Evolutionary conservation across 495 filamentous ascomycete genomes (phyloP).

Genomic region (Poronia punctata): DNA sequence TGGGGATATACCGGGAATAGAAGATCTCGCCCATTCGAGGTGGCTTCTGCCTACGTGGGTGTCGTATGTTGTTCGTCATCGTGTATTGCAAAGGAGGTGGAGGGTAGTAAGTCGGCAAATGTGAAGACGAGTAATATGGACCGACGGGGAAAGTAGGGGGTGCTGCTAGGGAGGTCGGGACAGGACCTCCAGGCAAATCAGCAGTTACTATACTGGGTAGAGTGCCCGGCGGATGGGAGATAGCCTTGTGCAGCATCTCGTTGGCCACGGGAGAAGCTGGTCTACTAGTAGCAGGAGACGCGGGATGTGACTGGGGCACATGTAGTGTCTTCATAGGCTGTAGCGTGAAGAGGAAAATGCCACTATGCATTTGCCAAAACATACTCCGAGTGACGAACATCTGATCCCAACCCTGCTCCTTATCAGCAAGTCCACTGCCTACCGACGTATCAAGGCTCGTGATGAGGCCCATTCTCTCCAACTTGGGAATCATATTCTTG

Average conservation of each 20-base stretch:
- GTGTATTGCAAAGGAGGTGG: constrained; percentile 75
- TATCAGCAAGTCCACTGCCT: constrained; percentile 56
- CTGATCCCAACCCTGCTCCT: constrained; percentile 59
- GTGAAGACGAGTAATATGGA: constrained; percentile 68
- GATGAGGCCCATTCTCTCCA: constrained; percentile 88
- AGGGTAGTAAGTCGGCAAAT: constrained; percentile 86
- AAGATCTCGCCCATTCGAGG: constrained; percentile 82
- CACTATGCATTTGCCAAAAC: constrained; percentile 90
- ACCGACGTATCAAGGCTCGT: constrained; percentile 68
- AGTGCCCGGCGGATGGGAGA: background rate
- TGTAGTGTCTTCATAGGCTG: constrained; percentile 41
- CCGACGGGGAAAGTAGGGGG: constrained; percentile 40
- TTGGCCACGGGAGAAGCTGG: constrained; percentile 55
- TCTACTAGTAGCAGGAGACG: constrained; percentile 43
- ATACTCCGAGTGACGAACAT: constrained; percentile 76
- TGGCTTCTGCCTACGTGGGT: constrained; percentile 84
- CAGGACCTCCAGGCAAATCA: constrained; percentile 22
- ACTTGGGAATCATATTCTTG: constrained; percentile 74
- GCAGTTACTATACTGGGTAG: constrained; percentile 16
- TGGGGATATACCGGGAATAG: constrained; percentile 81
- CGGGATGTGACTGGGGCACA: constrained; percentile 48
- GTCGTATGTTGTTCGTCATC: constrained; percentile 69
- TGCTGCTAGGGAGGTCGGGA: constrained; percentile 29
- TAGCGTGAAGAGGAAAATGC: constrained; percentile 80
- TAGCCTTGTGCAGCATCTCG: constrained; percentile 20